phyloP scores from a whole-genome alignment of 805 yeast species.

The Zygotorulaspora danielsina region DNA sequence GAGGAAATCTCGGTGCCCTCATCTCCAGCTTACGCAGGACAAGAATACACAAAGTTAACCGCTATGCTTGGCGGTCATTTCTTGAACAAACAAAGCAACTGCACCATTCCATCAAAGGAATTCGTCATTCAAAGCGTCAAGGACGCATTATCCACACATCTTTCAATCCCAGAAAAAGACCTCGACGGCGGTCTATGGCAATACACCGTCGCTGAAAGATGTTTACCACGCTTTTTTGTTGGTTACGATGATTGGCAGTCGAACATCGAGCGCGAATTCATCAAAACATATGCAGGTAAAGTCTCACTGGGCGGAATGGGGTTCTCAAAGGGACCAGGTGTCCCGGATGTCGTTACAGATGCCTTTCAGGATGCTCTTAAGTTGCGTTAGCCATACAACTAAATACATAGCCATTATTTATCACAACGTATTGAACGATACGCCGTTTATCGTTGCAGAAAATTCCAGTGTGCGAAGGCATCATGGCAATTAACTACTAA shows the following conservation, averaged over 20 bases:
- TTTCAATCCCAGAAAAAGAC: constrained; percentile 36
- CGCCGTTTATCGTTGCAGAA: neutral
- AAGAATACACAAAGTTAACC: constrained; percentile 65
- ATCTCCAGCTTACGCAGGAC: constrained; percentile 3
- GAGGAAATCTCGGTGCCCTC: constrained; percentile 15
- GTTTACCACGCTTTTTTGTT: constrained; percentile 76
- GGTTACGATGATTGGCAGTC: constrained; percentile 53
- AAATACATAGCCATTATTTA: neutral
- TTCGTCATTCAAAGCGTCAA: constrained; percentile 32
- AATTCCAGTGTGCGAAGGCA: too few relatives aligned
- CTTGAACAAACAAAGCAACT: constrained; percentile 35
- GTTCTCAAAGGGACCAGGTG: constrained; percentile 77
- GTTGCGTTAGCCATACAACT: constrained; percentile 5
- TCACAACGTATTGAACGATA: constrained; percentile 3
- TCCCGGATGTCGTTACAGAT: constrained; percentile 77
- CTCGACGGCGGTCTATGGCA: constrained; percentile 33
- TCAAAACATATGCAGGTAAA: constrained; percentile 37
- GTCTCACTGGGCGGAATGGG: constrained; percentile 74
- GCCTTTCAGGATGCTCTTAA: constrained; percentile 53
- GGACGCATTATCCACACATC: constrained; percentile 38
- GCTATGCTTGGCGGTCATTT: constrained; percentile 88
- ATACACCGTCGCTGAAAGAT: constrained; percentile 45
- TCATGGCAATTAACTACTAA: too few relatives aligned
- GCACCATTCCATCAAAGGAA: constrained; percentile 17
- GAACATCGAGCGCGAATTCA: constrained; percentile 35